Evolutionary conservation across 371 early-diverging fungal genomes (phyloP).

Genomic region (Mortierella sp.): DNA sequence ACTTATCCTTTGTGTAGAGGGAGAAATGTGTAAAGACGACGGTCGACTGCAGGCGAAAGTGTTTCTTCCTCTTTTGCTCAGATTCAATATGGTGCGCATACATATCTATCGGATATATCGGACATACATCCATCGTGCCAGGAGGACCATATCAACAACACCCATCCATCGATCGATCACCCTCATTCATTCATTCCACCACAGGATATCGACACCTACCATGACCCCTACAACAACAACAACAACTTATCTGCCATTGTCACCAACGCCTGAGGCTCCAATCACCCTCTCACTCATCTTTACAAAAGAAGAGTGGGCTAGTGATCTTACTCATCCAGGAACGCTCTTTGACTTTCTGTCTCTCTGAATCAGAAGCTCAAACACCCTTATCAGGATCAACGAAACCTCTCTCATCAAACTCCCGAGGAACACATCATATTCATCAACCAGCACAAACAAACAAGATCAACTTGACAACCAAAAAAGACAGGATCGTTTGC

Average conservation of each 20-base stretch:
- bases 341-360: neutral
- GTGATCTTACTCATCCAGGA: neutral
- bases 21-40: neutral
- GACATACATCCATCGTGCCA: neutral
- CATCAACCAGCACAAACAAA: neutral
- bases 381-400: neutral
- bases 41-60: neutral
- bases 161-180: neutral
- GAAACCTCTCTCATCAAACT: too few species aligned
- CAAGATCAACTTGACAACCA: neutral
- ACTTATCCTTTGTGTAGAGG: neutral
- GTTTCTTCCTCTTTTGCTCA: conserved; percentile 18
- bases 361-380: neutral
- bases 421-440: neutral
- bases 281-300: neutral
- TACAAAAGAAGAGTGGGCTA: neutral
- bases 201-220: neutral
- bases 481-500: neutral
- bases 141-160: neutral
- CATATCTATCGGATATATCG: too few species aligned
- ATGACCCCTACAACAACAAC: neutral
- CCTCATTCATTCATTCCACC: neutral
- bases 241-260: neutral
- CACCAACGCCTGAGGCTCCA: too few species aligned
- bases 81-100: conserved; percentile 14